Percentiles rank a stretch among this genome's conserved stretches.
Evolutionary conservation across 768 basidiomycete genomes (phyloP).

Genomic region (Porpolomopsis calyptriformis): DNA sequence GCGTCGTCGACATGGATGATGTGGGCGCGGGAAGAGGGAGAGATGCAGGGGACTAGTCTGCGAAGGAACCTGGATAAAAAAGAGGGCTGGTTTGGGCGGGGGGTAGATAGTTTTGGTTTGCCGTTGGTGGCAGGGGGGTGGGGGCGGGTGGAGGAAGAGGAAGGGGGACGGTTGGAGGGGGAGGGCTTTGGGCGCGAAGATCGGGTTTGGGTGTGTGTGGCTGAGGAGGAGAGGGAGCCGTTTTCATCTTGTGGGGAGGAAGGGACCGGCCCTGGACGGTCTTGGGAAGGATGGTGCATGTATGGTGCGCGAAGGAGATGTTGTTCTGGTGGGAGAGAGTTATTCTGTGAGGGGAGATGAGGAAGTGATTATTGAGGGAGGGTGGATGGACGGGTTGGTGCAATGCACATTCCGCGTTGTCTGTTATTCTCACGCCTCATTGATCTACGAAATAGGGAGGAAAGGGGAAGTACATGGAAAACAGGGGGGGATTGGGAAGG

Average conservation of each 20-base stretch:
- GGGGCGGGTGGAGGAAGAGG: background rate
- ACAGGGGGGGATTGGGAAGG: too few species aligned
- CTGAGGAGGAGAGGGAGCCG: background rate
- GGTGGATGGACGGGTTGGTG: background rate
- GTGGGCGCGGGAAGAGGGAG: conserved; percentile 39
- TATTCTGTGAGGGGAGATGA: background rate
- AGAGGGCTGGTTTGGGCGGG: conserved; percentile 32
- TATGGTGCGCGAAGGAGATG: background rate
- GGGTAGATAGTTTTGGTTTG: conserved; percentile 10
- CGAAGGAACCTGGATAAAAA: conserved; percentile 51
- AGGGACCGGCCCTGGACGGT: background rate
- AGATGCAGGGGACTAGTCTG: conserved; percentile 56
- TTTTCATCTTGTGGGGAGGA: background rate
- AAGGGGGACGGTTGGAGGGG: background rate
- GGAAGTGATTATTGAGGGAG: background rate
- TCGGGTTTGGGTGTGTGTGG: background rate
- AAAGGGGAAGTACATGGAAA: too few species aligned
- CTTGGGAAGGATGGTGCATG: background rate
- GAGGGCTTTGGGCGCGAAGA: conserved; percentile 1
- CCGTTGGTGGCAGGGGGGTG: conserved; percentile 14
- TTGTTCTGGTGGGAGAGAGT: background rate
- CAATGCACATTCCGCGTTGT: background rate
- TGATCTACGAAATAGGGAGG: too few species aligned
- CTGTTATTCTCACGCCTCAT: background rate
- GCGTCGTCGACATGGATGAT: conserved; percentile 30